These are phyloP conservation scores for Agapanthus africanus DNA, from an alignment of 106 monocot genomes.

Conservation along the genomic window DNA sequence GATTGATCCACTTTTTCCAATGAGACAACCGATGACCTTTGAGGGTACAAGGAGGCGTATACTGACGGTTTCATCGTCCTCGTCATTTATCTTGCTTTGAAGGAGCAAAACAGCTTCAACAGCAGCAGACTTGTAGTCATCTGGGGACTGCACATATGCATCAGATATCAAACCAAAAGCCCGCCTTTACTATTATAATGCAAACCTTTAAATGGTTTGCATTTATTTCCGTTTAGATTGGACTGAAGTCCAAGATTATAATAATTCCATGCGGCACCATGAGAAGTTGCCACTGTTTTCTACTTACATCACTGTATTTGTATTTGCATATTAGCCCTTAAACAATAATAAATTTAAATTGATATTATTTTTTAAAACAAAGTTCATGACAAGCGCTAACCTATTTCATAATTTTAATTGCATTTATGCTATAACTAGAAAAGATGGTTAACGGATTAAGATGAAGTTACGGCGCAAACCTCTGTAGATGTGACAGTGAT, in stretches of 20 bases:
- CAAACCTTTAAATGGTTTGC: too few relatives aligned
- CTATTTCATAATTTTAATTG: too few relatives aligned
- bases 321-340: too few relatives aligned
- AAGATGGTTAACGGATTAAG: background rate
- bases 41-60: constrained; percentile 73
- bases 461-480: constrained; percentile 14
- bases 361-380: too few relatives aligned
- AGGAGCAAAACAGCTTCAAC: constrained; percentile 78
- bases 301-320: too few relatives aligned
- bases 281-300: too few relatives aligned
- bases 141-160: constrained; percentile 37
- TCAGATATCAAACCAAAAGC: background rate
- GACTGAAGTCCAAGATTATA: too few relatives aligned
- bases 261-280: too few relatives aligned
- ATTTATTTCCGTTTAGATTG: too few relatives aligned
- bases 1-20: constrained; percentile 81
- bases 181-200: too few relatives aligned
- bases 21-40: constrained; percentile 82
- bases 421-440: background rate
- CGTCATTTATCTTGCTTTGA: constrained; percentile 84
- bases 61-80: constrained; percentile 51
- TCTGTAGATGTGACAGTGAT: constrained; percentile 73
- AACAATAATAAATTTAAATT: too few relatives aligned
- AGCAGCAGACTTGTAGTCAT: constrained; percentile 70
- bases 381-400: too few relatives aligned